A percentile compares a stretch with the other conserved stretches of the same genome.
Conservation (phyloP, 2,329 filamentous ascomycete species). For the Fulvia fulva region DNA sequence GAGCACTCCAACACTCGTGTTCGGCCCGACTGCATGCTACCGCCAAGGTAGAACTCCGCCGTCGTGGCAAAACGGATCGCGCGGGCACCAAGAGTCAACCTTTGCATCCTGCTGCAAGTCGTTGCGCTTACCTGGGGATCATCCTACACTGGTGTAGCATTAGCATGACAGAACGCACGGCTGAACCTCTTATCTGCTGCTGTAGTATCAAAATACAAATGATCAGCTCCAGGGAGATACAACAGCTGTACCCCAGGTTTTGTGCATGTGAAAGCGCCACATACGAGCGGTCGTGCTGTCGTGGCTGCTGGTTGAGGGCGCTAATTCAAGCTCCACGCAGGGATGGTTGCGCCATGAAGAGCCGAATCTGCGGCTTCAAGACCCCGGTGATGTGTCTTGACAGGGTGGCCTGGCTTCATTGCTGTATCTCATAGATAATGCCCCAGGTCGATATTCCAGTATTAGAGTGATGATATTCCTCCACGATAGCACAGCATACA, state of each 20-base stretch:
- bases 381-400: not conserved
- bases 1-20: not conserved
- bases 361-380: not conserved
- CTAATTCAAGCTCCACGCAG: not conserved
- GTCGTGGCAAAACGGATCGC: slow-evolving; percentile 10
- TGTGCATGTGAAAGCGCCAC: slow-evolving; percentile 1
- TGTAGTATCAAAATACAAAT: not conserved
- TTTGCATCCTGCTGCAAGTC: not conserved
- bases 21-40: slow-evolving; percentile 15
- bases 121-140: not conserved
- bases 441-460: not conserved
- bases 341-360: slow-evolving; percentile 1
- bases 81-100: slow-evolving; percentile 8
- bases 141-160: not conserved
- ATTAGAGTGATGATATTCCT: not conserved
- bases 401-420: not conserved
- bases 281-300: not conserved
- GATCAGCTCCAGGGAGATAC: not conserved
- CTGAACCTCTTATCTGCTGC: not conserved
- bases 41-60: slow-evolving; percentile 12
- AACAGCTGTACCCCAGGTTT: slow-evolving; percentile 1
- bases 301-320: slow-evolving; percentile 4
- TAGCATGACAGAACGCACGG: not conserved
- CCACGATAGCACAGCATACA: not conserved
- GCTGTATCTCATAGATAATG: not conserved